phyloP scores from a whole-genome alignment of 495 filamentous ascomycete species.

The Letharia columbiana region DNA sequence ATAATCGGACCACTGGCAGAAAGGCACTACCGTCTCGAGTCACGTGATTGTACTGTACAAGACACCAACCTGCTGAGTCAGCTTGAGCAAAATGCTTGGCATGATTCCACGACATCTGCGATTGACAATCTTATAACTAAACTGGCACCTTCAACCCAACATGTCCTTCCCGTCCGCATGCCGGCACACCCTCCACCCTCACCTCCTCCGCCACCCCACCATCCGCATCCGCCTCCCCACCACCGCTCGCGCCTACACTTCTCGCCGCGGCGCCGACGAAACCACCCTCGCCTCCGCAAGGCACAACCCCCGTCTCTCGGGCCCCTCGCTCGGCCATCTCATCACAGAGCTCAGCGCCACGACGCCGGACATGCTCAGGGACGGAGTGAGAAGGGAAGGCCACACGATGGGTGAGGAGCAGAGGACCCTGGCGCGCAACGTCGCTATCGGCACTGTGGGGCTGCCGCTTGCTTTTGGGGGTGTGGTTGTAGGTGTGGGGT shows the following conservation, averaged over 20 bases:
- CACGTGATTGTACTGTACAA: too few relatives aligned
- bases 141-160: not conserved
- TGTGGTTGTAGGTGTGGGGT: not conserved
- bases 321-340: not conserved
- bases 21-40: too few relatives aligned
- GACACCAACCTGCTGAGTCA: too few relatives aligned
- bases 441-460: not conserved
- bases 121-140: too few relatives aligned
- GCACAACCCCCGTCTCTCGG: not conserved
- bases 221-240: not conserved
- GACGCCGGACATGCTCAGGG: not conserved
- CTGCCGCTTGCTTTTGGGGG: not conserved
- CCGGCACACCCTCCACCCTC: not conserved
- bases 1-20: too few relatives aligned
- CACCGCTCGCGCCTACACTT: not conserved
- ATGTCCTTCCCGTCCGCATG: not conserved
- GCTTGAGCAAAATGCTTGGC: too few relatives aligned
- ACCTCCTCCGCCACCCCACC: not conserved
- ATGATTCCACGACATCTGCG: too few relatives aligned
- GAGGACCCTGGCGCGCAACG: not conserved
- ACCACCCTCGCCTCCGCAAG: not conserved
- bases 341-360: not conserved
- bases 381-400: not conserved
- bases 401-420: not conserved
- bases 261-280: not conserved